A percentile compares a stretch with the other conserved stretches of the same genome.
These are phyloP conservation scores for Cubamyces sp. DNA, from an alignment of 768 basidiomycete genomes.

Conservation along the genomic window DNA sequence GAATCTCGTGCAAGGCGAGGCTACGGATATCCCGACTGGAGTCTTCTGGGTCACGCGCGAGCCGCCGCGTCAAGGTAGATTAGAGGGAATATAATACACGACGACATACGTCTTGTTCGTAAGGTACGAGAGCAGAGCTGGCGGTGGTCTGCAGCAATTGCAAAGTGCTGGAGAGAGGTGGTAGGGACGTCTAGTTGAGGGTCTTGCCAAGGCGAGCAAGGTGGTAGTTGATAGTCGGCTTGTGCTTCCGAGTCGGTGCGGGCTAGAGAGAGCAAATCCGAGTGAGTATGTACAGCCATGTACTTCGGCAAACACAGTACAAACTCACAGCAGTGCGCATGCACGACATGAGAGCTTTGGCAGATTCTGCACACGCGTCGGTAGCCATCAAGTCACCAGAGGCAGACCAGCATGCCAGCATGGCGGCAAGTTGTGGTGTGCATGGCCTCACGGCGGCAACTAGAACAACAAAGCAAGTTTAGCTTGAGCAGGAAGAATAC, in stretches of 20 bases:
- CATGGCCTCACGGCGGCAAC: constrained; percentile 59
- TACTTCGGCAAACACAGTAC: constrained; percentile 3
- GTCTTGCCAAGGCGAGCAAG: constrained; percentile 78
- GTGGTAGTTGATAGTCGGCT: constrained; percentile 88
- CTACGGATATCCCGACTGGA: too few relatives aligned
- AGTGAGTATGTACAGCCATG: constrained; percentile 8
- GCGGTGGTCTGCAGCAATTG: too few relatives aligned
- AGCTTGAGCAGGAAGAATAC: not conserved
- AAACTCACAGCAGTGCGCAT: constrained; percentile 80
- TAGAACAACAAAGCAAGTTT: constrained; percentile 24
- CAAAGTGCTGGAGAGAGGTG: too few relatives aligned
- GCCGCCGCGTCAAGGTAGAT: not conserved
- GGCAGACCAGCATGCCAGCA: constrained; percentile 90
- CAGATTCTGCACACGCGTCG: constrained; percentile 57
- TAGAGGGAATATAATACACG: constrained; percentile 4
- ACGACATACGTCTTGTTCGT: constrained; percentile 9
- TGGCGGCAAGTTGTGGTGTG: constrained; percentile 67
- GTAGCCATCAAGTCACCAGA: constrained; percentile 61
- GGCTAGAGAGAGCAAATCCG: constrained; percentile 49
- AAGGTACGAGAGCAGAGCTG: not conserved
- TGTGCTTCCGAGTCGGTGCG: constrained; percentile 64
- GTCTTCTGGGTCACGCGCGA: not conserved
- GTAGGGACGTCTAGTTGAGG: constrained; percentile 56
- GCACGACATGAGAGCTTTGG: constrained; percentile 71
- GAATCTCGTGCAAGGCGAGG: too few relatives aligned